Conservation (phyloP, 345 rosid species). For the Arabis hirsuta region DNA sequence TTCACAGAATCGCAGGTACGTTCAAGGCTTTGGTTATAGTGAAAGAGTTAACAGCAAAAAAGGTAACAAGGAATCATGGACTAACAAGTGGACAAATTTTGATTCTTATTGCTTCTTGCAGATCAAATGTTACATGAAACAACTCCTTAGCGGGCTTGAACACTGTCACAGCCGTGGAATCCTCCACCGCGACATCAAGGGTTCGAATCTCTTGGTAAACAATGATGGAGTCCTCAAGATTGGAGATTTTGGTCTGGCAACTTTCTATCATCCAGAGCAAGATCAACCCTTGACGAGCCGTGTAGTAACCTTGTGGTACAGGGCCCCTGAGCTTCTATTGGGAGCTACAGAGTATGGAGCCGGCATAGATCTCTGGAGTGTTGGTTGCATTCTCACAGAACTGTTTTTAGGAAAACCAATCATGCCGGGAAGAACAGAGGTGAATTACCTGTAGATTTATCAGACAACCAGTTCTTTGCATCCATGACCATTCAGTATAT, state of each 20-base stretch:
- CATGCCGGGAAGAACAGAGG: slow-evolving; percentile 98
- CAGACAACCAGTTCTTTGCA: background rate
- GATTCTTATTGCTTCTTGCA: slow-evolving; percentile 41
- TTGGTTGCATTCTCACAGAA: slow-evolving; percentile 96
- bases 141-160: slow-evolving; percentile 91
- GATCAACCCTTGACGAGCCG: slow-evolving; percentile 93
- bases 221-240: slow-evolving; percentile 86
- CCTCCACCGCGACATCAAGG: slow-evolving; percentile 97
- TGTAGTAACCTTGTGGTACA: slow-evolving; percentile 96
- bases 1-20: slow-evolving; percentile 55
- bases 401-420: slow-evolving; percentile 88
- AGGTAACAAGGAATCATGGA: background rate
- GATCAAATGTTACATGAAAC: slow-evolving; percentile 94
- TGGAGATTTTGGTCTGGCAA: slow-evolving; percentile 95
- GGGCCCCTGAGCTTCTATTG: slow-evolving; percentile 96
- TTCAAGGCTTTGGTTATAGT: background rate
- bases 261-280: slow-evolving; percentile 74
- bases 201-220: slow-evolving; percentile 90
- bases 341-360: slow-evolving; percentile 92
- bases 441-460: slow-evolving; percentile 24
- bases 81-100: slow-evolving; percentile 6
- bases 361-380: slow-evolving; percentile 96
- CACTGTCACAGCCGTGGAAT: slow-evolving; percentile 89
- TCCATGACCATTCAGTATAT: slow-evolving; percentile 6
- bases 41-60: background rate